A percentile compares a stretch with the other conserved stretches of the same genome.
Evolutionary conservation across 179 eudicot species (phyloP).

Genomic region (Silene noctiflora): DNA sequence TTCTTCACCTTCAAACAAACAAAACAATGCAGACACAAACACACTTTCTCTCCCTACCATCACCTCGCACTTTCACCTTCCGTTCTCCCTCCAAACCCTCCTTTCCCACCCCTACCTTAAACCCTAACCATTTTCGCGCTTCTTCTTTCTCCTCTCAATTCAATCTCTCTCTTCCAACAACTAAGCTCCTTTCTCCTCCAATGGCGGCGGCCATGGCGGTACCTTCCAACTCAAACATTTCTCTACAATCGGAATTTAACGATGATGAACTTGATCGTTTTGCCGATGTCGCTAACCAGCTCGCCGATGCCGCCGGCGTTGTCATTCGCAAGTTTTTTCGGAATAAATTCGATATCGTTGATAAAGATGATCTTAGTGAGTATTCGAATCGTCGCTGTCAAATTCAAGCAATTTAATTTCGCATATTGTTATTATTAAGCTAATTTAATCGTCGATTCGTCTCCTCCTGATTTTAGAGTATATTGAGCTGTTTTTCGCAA

Average conservation of each 20-base stretch:
- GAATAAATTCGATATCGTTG: conserved; percentile 60
- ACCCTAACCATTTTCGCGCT: not conserved
- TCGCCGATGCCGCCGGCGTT: conserved; percentile 84
- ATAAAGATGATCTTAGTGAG: conserved; percentile 62
- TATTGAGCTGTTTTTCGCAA: not conserved
- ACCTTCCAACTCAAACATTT: not conserved
- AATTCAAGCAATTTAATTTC: not conserved
- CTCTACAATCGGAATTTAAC: conserved; percentile 14
- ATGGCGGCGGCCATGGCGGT: conserved; percentile 28
- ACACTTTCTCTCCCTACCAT: not conserved
- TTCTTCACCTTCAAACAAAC: not conserved
- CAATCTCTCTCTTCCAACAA: conserved; percentile 23
- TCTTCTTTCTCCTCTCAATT: not conserved
- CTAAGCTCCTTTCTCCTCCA: conserved; percentile 10
- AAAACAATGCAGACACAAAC: not conserved
- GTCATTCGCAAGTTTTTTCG: conserved; percentile 78
- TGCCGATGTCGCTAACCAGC: conserved; percentile 45
- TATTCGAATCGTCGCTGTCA: not conserved
- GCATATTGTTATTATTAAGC: not conserved
- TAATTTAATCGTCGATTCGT: not conserved
- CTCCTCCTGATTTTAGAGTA: too few species aligned
- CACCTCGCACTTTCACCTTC: not conserved
- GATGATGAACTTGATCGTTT: conserved; percentile 47
- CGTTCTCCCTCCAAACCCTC: not conserved
- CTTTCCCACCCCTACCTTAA: not conserved